These are phyloP conservation scores for Sphaerulina populicola DNA, from an alignment of 2,329 filamentous ascomycete genomes.

Conservation along the genomic window DNA sequence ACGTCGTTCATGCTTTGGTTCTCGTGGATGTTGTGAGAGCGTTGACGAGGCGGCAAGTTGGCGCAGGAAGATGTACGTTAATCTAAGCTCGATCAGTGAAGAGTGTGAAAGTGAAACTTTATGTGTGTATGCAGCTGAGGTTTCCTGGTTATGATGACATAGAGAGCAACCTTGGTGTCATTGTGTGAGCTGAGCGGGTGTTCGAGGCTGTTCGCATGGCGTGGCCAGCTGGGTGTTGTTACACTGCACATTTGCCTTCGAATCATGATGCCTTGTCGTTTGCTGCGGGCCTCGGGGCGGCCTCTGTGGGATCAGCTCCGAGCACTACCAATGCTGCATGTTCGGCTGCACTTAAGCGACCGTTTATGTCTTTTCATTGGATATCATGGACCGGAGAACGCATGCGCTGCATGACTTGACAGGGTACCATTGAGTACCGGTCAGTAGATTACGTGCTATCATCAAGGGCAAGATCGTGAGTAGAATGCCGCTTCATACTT, in stretches of 20 bases:
- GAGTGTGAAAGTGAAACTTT: neutral
- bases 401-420: neutral
- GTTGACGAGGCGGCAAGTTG: too few species aligned
- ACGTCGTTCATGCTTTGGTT: neutral
- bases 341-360: neutral
- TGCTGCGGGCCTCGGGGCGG: conserved; percentile 8
- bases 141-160: neutral
- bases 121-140: neutral
- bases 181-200: neutral
- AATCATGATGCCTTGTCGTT: conserved; percentile 5
- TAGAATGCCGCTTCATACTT: neutral
- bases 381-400: too few species aligned
- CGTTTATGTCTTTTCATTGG: too few species aligned
- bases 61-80: too few species aligned
- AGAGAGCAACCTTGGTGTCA: neutral
- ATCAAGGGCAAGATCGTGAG: neutral
- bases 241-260: conserved; percentile 4
- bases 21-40: neutral
- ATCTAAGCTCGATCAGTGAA: neutral
- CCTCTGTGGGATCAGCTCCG: neutral
- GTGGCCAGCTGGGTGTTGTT: neutral
- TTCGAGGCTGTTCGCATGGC: neutral
- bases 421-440: neutral
- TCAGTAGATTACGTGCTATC: neutral
- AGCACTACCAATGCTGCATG: neutral